Evolutionary conservation across 257 asterid genomes (phyloP).

Genomic region (Nyctanthes arbortristis): DNA sequence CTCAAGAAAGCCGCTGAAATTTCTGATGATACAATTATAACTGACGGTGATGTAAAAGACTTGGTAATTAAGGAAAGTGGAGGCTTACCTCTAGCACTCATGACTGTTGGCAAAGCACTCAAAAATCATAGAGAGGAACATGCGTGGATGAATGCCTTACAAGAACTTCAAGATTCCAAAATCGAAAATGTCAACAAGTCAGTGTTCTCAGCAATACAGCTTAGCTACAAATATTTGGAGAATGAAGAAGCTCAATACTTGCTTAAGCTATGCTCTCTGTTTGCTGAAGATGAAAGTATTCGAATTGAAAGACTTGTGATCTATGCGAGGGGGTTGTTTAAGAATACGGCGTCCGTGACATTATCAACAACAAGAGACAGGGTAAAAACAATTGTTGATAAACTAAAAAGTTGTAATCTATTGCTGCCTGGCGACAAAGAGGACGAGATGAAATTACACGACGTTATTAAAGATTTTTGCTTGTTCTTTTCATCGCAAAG

Average conservation of each 20-base stretch:
- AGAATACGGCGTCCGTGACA: not conserved
- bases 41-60: constrained; percentile 6
- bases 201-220: constrained; percentile 21
- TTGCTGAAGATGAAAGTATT: not conserved
- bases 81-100: constrained; percentile 34
- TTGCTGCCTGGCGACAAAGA: not conserved
- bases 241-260: constrained; percentile 15
- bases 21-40: constrained; percentile 4
- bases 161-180: not conserved
- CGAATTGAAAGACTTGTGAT: not conserved
- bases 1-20: constrained; percentile 16
- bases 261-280: constrained; percentile 18
- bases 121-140: not conserved
- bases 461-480: constrained; percentile 18
- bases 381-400: not conserved
- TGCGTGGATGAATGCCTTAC: constrained; percentile 27
- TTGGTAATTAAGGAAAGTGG: constrained; percentile 19
- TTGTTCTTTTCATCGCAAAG: constrained; percentile 9
- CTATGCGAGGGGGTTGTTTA: constrained; percentile 16
- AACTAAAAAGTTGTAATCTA: constrained; percentile 9
- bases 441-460: constrained; percentile 12
- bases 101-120: constrained; percentile 24
- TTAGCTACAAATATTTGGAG: constrained; percentile 22
- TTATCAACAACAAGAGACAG: constrained; percentile 6
- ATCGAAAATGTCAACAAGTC: not conserved